Evolutionary conservation across 768 basidiomycete species (phyloP).

Genomic region (Gymnopilus junonius): DNA sequence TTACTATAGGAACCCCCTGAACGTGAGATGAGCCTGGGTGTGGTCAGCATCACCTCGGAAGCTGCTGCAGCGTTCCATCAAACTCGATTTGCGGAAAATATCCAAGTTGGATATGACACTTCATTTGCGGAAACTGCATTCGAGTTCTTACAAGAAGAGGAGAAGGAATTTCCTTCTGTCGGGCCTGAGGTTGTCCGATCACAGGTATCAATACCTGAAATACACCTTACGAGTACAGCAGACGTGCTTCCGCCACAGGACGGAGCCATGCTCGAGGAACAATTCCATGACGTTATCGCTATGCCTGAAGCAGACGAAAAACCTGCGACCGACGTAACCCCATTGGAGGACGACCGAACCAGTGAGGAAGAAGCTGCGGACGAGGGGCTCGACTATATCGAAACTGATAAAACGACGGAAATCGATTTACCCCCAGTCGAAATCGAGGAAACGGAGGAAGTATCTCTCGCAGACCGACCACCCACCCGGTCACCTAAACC

Average conservation of each 20-base stretch:
- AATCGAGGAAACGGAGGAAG: background rate
- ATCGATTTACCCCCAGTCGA: background rate
- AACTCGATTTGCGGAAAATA: background rate
- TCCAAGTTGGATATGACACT: background rate
- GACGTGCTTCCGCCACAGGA: background rate
- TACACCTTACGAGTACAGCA: background rate
- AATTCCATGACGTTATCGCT: background rate
- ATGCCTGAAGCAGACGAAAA: background rate
- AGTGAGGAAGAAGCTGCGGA: background rate
- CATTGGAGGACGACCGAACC: background rate
- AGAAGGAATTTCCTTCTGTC: background rate
- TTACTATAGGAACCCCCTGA: constrained; percentile 20
- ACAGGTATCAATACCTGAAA: no score
- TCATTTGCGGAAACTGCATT: background rate
- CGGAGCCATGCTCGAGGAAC: background rate
- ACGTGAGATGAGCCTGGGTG: constrained; percentile 18
- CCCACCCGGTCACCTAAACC: background rate
- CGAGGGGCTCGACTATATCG: background rate
- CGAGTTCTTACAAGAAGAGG: background rate
- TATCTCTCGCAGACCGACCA: background rate
- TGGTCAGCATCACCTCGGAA: constrained; percentile 17
- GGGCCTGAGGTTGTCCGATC: background rate
- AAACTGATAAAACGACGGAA: background rate
- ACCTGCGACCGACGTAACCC: background rate
- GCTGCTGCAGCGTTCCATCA: constrained; percentile 7